Evolutionary conservation across 306 rosid genomes (phyloP), one percentile per base, ranked within the genome.

Genomic region (Medicago arabica): DNA sequence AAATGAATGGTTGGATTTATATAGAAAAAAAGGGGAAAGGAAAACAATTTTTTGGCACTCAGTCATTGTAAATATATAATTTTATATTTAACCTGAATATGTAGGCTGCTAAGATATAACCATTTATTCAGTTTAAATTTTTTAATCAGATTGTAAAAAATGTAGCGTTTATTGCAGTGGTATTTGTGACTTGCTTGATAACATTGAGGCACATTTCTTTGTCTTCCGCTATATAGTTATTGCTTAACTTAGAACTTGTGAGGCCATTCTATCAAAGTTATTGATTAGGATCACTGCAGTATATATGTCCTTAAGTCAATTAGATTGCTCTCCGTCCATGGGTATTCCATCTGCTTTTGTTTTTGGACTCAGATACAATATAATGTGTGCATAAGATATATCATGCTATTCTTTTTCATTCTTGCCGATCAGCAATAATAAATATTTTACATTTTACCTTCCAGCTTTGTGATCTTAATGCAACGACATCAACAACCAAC

Each of bases 391-490:
- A 40, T 31, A 14, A 71, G 31, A 61, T 50, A 54, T 23, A 57
- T 34, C 63, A 21, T 78, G 43, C 2, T 39, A 5, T 6, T n/a
- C 67, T 46, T 34, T 49, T 49, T 15, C 2, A 7, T 74, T 70
- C 61, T 50, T 34, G 53, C 50, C 4, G 55, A 23, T 54, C 64
- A 8, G 65, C 60, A 12, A 71, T 69, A 67, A 80, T 38, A 4
- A 15, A 28, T 21, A 49, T 73, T 39, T 61, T 78, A 31, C 59
- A 40, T 47, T 68, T 70, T 82, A 28, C 46, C 69, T 81, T 83
- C 69, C 93, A 95, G 99, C 75, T 83, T 2, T 81, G 84, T 71
- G 13, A 78, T 84, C 53, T 14, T 95, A 75, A 34, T 64, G 72
- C 91, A 78, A 60, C 87, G 90, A 69, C 71, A 64, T 3, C 96